Evolutionary conservation across 495 filamentous ascomycete genomes (phyloP).

Genomic region (Xylaria longipes): DNA sequence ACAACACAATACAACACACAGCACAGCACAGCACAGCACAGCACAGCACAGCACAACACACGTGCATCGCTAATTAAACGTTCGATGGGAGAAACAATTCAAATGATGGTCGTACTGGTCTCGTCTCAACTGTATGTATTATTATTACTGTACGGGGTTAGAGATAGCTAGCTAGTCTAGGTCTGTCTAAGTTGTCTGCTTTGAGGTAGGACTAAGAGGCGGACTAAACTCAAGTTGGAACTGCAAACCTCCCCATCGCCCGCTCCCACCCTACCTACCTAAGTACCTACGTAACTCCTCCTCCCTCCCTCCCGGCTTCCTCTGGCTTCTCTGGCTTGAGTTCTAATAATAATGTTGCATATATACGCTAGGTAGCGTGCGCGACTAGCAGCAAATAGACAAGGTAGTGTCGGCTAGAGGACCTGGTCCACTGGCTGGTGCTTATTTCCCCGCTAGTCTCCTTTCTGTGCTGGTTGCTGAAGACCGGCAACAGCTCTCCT

Average conservation of each 20-base stretch:
- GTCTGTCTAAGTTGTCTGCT: too few relatives aligned
- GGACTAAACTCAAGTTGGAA: constrained; percentile 6
- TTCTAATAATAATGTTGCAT: constrained; percentile 10
- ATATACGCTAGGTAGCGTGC: not conserved
- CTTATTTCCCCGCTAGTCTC: constrained; percentile 22
- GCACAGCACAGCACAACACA: not conserved
- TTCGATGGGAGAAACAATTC: not conserved
- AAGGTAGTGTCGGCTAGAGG: constrained; percentile 8
- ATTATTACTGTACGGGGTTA: constrained; percentile 12
- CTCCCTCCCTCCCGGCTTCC: not conserved
- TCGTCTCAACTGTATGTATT: too few relatives aligned
- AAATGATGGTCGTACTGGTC: not conserved
- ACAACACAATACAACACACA: too few relatives aligned
- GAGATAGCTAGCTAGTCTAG: too few relatives aligned
- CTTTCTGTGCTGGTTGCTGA: constrained; percentile 1
- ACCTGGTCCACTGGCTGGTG: constrained; percentile 13
- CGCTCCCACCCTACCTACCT: not conserved
- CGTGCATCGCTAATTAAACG: not conserved
- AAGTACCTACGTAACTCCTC: not conserved
- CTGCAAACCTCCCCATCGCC: not conserved
- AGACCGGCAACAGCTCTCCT: constrained; percentile 4
- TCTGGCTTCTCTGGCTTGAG: not conserved
- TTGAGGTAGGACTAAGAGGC: not conserved
- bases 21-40: not conserved
- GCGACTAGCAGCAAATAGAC: constrained; percentile 11